These are phyloP conservation scores for Ustilago cynodontis DNA, from an alignment of 1,284 basidiomycete genomes.

Conservation along the genomic window DNA sequence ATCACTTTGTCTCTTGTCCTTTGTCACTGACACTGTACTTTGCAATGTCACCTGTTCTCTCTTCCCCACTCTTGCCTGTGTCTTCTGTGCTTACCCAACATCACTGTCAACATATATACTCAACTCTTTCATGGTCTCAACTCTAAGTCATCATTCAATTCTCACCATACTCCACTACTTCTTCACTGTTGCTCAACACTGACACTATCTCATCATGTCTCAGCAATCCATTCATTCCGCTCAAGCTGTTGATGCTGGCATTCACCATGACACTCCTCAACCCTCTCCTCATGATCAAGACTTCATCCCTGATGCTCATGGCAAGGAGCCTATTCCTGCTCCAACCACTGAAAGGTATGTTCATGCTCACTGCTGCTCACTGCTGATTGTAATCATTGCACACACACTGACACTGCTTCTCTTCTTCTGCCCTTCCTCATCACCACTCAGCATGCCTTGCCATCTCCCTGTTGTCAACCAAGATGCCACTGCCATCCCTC, in stretches of 20 bases:
- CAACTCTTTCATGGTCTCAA: no score
- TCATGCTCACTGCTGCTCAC: neutral
- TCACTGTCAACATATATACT: no score
- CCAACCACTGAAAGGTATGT: neutral
- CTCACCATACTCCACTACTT: neutral
- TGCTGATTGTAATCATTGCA: neutral
- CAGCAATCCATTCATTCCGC: neutral
- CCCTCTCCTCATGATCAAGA: no score
- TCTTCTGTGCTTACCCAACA: no score
- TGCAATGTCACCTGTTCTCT: no score
- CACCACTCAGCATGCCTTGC: neutral
- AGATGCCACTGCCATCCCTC: neutral
- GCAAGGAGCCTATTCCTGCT: neutral
- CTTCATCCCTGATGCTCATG: no score
- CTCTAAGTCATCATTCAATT: neutral
- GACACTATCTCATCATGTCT: neutral
- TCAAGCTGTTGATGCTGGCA: neutral
- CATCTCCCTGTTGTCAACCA: neutral
- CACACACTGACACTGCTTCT: neutral
- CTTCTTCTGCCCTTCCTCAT: neutral
- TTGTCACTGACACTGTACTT: no score
- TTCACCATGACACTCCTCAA: neutral
- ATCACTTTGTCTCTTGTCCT: no score
- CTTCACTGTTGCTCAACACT: no score
- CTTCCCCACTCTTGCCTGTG: no score